Evolutionary conservation across 2,329 filamentous ascomycete species (phyloP).

Genomic region (Harringtonia aguacate): DNA sequence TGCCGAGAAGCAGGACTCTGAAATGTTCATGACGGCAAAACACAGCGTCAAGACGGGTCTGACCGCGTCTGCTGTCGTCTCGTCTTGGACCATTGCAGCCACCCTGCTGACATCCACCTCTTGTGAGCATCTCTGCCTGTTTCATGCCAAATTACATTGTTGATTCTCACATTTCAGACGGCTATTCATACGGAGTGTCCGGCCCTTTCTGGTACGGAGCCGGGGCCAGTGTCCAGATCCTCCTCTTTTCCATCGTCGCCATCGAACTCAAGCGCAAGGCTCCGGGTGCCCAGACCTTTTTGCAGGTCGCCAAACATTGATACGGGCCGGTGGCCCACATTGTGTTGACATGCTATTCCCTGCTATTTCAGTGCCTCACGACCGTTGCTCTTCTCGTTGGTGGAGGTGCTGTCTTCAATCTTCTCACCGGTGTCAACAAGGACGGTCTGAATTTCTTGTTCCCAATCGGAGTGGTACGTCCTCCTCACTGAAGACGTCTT

Average conservation of each 20-base stretch:
- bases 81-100: constrained; percentile 88
- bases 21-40: constrained; percentile 84
- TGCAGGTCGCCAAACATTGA: constrained; percentile 70
- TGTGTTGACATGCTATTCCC: constrained; percentile 70
- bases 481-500: too few species aligned
- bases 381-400: constrained; percentile 82
- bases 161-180: too few species aligned
- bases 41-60: constrained; percentile 80
- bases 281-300: constrained; percentile 74
- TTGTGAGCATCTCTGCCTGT: too few species aligned
- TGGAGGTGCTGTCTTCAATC: constrained; percentile 60
- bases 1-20: constrained; percentile 69
- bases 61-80: constrained; percentile 80
- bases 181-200: constrained; percentile 63
- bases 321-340: constrained; percentile 63
- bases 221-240: constrained; percentile 70
- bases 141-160: too few species aligned
- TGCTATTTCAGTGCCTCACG: constrained; percentile 80
- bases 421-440: constrained; percentile 62
- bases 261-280: constrained; percentile 80
- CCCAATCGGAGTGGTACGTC: constrained; percentile 68
- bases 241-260: constrained; percentile 79
- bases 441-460: constrained; percentile 75
- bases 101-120: constrained; percentile 66
- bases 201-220: constrained; percentile 50